Evolutionary conservation across 2,329 filamentous ascomycete species (phyloP), one percentile per base, ranked within the genome.

Genomic region (Phoma sp.): DNA sequence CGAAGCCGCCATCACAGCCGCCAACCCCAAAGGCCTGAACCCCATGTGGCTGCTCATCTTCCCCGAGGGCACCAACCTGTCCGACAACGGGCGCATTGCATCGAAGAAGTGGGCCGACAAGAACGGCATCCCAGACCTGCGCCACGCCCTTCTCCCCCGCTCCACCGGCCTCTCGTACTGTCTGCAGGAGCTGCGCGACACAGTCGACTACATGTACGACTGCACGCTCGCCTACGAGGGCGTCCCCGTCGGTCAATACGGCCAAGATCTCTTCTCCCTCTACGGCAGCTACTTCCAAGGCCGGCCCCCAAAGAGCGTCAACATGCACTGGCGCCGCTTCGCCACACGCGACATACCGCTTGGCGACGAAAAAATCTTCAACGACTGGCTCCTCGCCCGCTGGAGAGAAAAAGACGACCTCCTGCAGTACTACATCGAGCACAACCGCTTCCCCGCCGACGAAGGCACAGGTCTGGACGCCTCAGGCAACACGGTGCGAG

Each of bases 151-250:
- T 67, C 78, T 96, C 1, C 92, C 92, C 0, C 84, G 92, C 39
- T 92, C 89, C 72, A 95, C 91, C 0, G 92, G 92, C 41, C 85
- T 90, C 60, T 89, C 85, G 61, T 96, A 91, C 69, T 94, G 90
- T 68, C 79, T 96, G 32, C 86, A 87, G 56, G 88, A 96, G 75
- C 80, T 96, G 10, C 84, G 86, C 66, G 85, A 82, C 6, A 88
- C 88, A 0, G 84, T 95, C 0, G 90, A 94, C 4, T 96, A 90
- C 72, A 81, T 96, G 15, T 96, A 96, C 70, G 92, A 96, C 77
- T 97, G 94, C 76, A 98, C 95, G 0, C 87, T 99, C 51, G 93
- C 91, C 13, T 99, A 99, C 73, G 94, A 97, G 76, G 95, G 94
- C 29, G 86, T 96, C 44, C 90, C 91, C 19, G 68, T 64, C 21